Base-by-base conservation (phyloP, 768 basidiomycete species). In the Podaxis sp. region DNA sequence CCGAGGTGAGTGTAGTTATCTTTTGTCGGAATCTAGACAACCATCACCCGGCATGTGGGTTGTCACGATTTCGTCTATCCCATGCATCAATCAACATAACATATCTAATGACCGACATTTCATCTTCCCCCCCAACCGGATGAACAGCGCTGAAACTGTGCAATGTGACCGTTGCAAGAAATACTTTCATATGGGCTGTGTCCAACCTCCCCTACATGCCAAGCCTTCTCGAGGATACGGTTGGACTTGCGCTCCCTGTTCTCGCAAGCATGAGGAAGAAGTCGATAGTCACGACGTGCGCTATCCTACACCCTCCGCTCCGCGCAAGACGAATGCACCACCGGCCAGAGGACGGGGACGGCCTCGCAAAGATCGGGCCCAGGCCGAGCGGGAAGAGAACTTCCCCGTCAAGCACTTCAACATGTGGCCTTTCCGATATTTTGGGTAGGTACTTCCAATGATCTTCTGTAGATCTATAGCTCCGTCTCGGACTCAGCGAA, bases 161-260 rank as follows among this genome's bases (percentile, higher is more conserved):
- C 89, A 88, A 71, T 96, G 94, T 77, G 92, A 93, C 72, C 82
- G 89, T 52, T 98, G 96, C 83, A 93, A 94, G 77, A 86, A 85
- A 59, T 91, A 88, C 77, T 98, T 95, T 77, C 96, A 98, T 75
- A 96, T 98, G 91, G 74, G 81, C 61, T 98, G 96, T 72, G 90
- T 97, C 57, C 90, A 93, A 66, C 96, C 96, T 24, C 96, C 96
- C 2, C 78, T 98, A 7, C 79, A 83, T 17, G 90, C 90, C 2
- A 98, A 98, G 74, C 96, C 96, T 13, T 93, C 94, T 24, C 86
- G 94, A 65, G 96, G 96, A 50, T 98, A 98, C 76, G 94, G 93
- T 22, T 98, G 96, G 96, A 94, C 94, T 9, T 98, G 96, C 69
- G 92, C 93, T 0, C 93, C 94, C 1, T 98, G 96, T 73, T 91